phyloP scores from a whole-genome alignment of 331 rosid genomes.

The Acacia pycnantha region DNA sequence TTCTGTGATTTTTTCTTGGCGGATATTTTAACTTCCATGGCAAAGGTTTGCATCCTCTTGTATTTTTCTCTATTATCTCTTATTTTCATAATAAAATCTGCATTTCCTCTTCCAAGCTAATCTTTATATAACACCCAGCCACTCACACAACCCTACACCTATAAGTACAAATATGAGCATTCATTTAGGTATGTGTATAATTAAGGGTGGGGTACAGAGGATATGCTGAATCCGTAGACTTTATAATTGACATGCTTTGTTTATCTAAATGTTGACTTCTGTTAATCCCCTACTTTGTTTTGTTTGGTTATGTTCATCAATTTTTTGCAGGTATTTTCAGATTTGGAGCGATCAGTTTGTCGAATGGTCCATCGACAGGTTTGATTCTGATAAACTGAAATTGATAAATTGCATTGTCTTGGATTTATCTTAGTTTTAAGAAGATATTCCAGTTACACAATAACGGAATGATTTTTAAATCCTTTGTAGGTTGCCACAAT shows the following conservation, averaged over 20 bases:
- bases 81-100: slow-evolving; percentile 18
- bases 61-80: slow-evolving; percentile 24
- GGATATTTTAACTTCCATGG: slow-evolving; percentile 96
- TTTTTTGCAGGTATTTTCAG: slow-evolving; percentile 82
- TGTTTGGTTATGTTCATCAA: slow-evolving; percentile 21
- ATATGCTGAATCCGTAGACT: slow-evolving; percentile 14
- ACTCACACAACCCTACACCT: not conserved
- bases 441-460: slow-evolving; percentile 31
- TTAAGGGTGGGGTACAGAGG: not conserved
- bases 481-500: slow-evolving; percentile 91
- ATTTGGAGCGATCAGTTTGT: slow-evolving; percentile 94
- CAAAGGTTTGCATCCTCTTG: slow-evolving; percentile 62
- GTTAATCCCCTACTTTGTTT: not conserved
- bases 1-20: slow-evolving; percentile 93
- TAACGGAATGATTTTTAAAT: slow-evolving; percentile 21
- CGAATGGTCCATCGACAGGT: slow-evolving; percentile 99
- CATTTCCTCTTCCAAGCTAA: slow-evolving; percentile 8
- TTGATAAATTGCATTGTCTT: slow-evolving; percentile 14
- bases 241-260: slow-evolving; percentile 28
- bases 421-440: not conserved
- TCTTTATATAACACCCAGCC: not conserved
- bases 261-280: slow-evolving; percentile 20
- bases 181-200: slow-evolving; percentile 7
- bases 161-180: slow-evolving; percentile 10
- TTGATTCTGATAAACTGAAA: slow-evolving; percentile 29